Base-by-base conservation (phyloP, 768 basidiomycete species). In the Termitomyces sp. region DNA sequence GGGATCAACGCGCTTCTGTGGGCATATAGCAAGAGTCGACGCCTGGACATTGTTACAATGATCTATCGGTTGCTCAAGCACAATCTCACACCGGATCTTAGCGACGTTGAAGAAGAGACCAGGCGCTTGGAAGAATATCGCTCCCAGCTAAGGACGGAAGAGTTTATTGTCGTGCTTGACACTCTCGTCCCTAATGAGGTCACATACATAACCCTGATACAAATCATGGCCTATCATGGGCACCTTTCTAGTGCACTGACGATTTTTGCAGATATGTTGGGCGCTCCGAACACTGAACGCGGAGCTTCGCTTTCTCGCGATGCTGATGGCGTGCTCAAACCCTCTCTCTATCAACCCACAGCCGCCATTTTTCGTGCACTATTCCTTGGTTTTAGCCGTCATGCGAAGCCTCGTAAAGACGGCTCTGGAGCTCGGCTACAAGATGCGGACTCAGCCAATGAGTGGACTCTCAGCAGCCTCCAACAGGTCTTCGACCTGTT, bases 371-470 rank as follows among this genome's bases (percentile, higher is more conserved):
- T 87, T 69, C 83, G 89, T 23, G 82, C 82, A 18, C 69, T 95
- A 43, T 93, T 95, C 67, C 78, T 88, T 18, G 91, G 89, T 1
- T 94, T 92, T 68, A 74, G 77, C 7, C 82, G 81, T 12, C 84
- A 89, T 63, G 89, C 82, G 36, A 65, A 69, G 7, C 66, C 70
- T 46, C 57, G 48, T 4, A 18, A 38, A 57, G 46, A 61, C 41
- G 49, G 46, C 14, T 33, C 55, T 43, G 10, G 57, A n/a, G 57
- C 32, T 58, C 47, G 3, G 35, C 9, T n/a, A 47, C 57, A 50
- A 12, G n/a, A 47, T 23, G 44, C 38, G 28, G 49, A 56, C 32
- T 56, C 57, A 44, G 48, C 60, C 5, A 48, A 32, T 10, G 57
- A 66, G 13, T 94, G 90, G 91, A 80, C 80, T 12, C 71, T 83